Evolutionary conservation across 2,329 filamentous ascomycete genomes (phyloP), one percentile per base, ranked within the genome.

Genomic region (Neocucurbitaria cava): DNA sequence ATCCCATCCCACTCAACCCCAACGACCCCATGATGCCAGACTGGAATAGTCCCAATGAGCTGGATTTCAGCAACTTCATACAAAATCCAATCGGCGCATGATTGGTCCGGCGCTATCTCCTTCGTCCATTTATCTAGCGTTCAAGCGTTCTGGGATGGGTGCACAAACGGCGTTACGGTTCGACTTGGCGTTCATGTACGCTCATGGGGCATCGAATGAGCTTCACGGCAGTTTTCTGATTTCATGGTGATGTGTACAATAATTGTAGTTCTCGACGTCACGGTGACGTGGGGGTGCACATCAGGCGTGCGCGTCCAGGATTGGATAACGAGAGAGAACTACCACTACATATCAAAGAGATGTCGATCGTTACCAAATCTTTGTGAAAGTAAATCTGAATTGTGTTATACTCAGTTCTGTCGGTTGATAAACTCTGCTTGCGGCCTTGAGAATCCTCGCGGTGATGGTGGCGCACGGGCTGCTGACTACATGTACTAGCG

Each of bases 1-100:
- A 75, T 30, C 67, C 69, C 7, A 64, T 67, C 9, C 65, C 65
- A 3, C 64, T 75, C 47, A 61, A 64, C 38, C 62, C 65, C 20
- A 64, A 61, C 36, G 69, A 70, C 35, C 67, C 70, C 13, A 72
- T 71, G 59, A 70, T 74, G 70, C 63, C 68, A 8, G 68, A 70
- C 49, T 75, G 73, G 72, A 74, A 71, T 46, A 67, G 63, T 24
- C 59, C 66, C 18, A 69, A 50, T 47, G 73, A 76, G 26, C 43
- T 76, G 47, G 73, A 76, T 39, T 75, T 76, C 56, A 74, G 54
- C 60, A 72, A 56, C 45, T 76, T 74, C 62, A 70, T 76, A 56
- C 62, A 73, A 49, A 74, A 73, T 56, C 70, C 68, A 30, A 64
- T 72, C 10, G 66, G 65, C 43, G 69, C 69, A 52, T 74, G 60